Evolutionary conservation across 176 grass and related monocot genomes (phyloP).

Genomic region (Paspalum notatum): DNA sequence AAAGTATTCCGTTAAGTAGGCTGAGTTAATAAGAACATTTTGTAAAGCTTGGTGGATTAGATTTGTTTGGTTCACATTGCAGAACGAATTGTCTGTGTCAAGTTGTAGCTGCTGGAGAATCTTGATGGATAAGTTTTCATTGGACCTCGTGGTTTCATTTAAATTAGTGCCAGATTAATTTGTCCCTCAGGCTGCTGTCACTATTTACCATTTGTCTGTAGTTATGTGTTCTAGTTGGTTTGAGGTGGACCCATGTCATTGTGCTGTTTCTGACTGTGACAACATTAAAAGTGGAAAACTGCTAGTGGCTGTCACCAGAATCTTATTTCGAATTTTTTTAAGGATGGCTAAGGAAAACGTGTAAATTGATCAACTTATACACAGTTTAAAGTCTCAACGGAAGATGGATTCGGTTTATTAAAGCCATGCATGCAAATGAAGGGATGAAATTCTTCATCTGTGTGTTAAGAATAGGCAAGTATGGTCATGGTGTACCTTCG

Average conservation of each 20-base stretch:
- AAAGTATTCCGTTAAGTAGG: not conserved
- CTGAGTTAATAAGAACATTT: constrained; percentile 9
- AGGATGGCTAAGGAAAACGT: not conserved
- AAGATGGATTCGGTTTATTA: not conserved
- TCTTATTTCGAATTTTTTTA: not conserved
- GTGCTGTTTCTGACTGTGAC: constrained; percentile 26
- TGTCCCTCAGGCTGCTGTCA: not conserved
- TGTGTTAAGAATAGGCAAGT: constrained; percentile 3
- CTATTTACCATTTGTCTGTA: constrained; percentile 36
- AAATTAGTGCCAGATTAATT: constrained; percentile 16
- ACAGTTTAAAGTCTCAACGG: not conserved
- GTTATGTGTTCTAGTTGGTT: constrained; percentile 23
- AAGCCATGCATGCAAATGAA: constrained; percentile 12
- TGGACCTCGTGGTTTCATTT: constrained; percentile 40
- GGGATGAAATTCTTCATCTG: not conserved
- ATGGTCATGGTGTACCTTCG: not conserved
- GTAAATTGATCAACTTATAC: not conserved
- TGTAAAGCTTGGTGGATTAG: constrained; percentile 29
- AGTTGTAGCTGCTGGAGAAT: not conserved
- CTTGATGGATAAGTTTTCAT: constrained; percentile 41
- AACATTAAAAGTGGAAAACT: constrained; percentile 24
- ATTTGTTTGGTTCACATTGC: constrained; percentile 31
- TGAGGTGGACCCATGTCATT: constrained; percentile 29
- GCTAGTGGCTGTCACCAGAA: not conserved
- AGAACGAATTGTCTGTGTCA: constrained; percentile 8